Evolutionary conservation across 345 rosid genomes (phyloP).

Genomic region (Eucalyptus sideroxylon): DNA sequence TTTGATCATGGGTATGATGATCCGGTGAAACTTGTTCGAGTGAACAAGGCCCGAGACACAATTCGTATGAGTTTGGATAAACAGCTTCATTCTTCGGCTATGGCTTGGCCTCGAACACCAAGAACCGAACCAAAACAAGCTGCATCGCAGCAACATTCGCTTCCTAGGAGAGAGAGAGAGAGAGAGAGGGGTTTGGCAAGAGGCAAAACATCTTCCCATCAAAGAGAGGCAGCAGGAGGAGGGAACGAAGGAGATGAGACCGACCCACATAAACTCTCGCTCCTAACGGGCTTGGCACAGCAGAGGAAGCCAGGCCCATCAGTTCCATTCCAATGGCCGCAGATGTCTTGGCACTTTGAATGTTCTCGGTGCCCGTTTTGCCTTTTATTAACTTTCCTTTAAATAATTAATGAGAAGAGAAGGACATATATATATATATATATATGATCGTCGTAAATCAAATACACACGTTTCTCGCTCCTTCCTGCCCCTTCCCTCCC

Average conservation of each 20-base stretch:
- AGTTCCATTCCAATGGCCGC: neutral
- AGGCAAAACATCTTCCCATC: neutral
- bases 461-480: neutral
- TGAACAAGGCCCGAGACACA: neutral
- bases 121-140: neutral
- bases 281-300: neutral
- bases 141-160: neutral
- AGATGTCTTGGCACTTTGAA: neutral
- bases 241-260: neutral
- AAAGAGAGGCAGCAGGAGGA: neutral
- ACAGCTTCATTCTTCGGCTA: neutral
- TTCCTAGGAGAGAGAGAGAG: neutral
- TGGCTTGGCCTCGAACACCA: neutral
- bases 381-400: neutral
- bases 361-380: neutral
- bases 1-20: rapidly evolving
- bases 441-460: neutral
- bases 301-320: neutral
- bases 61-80: neutral
- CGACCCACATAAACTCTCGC: neutral
- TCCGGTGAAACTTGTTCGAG: rapidly evolving
- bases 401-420: neutral
- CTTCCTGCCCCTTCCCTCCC: neutral
- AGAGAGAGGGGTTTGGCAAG: neutral
- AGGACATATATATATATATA: no score